Evolutionary conservation across 179 eudicot species (phyloP), one percentile per base, ranked within the genome.

Genomic region (Nepenthes alata): DNA sequence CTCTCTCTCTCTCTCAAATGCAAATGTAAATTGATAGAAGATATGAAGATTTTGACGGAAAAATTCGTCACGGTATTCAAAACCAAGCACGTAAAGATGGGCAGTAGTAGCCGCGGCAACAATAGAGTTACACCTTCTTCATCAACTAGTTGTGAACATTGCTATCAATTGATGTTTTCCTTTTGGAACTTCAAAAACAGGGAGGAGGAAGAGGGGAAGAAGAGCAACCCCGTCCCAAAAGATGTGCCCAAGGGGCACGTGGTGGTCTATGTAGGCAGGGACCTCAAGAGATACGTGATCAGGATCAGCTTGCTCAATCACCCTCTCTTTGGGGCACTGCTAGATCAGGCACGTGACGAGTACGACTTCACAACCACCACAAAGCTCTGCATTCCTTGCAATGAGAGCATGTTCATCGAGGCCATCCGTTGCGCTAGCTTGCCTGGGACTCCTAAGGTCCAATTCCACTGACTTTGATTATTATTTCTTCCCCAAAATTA

Each of bases 191-290:
- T 0, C 45, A 4, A 41, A 41, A 41, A 4, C 45, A 4, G 6
- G 8, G 8, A 7, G 45, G 45, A 41, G 8, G 45, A 7, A 41
- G 45, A 41, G 79, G 58, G 8, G 8, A 41, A 41, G 45, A 41
- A 41, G 45, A 41, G 45, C 45, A 41, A 60, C 48, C 36, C 48
- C 35, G 77, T 81, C 48, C 88, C 88, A 10, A 78, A 71, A 39
- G 88, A 80, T 62, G 88, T 83, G 38, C 88, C 88, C 1, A 81
- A 74, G 69, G 88, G 88, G 15, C 88, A 83, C 62, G 39, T 81
- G 76, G 88, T 76, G 37, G 83, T 83, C 7, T 83, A 81, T 59
- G 83, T 83, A 16, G 88, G 88, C 2, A 69, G 76, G 62, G 62
- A 61, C 54, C 71, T 70, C 36, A 76, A 62, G 67, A 81, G 88